Evolutionary conservation across 306 rosid species (phyloP), one percentile per base, ranked within the genome.

Genomic region (Trifolium dubium): DNA sequence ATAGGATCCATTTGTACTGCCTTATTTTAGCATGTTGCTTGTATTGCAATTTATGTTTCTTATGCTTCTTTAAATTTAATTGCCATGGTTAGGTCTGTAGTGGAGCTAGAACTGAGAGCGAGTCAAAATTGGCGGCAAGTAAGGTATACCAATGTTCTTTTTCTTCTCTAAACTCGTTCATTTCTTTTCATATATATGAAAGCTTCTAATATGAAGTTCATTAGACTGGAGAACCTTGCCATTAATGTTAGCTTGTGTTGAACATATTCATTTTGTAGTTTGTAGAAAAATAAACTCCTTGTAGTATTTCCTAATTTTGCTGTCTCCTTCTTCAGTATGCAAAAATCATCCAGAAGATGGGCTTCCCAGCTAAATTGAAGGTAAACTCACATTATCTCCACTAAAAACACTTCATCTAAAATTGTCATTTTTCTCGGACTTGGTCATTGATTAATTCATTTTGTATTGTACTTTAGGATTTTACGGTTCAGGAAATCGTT

Each of bases 71-170:
- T 32, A 29, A 65, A 69, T 75, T 49, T 77, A 54, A 76, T 29
- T 83, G 50, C 28, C 59, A 31, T 9, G 58, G 51, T 31, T 89
- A 90, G 97, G 96, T 93, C 44, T 93, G 98, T 76, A 89, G 90
- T 14, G 97, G 98, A 73, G 97, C 96, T 35, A 93, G 84, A 83
- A 90, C 93, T 74, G 97, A 93, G 82, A 79, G 81, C 10, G 97
- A 93, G 74, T 90, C 98, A 3, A 93, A 86, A 86, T 83, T 93
- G 83, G 97, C 97, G 0, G 98, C 98, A 82, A 86, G 96, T 59
- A 93, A 90, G 98, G 98, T 93, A 83, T 43, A 62, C 13, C 11
- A 30, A 17, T 60, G 46, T 4, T 55, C 34, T 44, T 41, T 32
- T 30, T 13, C 17, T 47, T 11, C n/a, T 66, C 17, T 66, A 11